Evolutionary conservation across 495 filamentous ascomycete species (phyloP), one percentile per base, ranked within the genome.

Genomic region (Talaromyces nanjingensis): DNA sequence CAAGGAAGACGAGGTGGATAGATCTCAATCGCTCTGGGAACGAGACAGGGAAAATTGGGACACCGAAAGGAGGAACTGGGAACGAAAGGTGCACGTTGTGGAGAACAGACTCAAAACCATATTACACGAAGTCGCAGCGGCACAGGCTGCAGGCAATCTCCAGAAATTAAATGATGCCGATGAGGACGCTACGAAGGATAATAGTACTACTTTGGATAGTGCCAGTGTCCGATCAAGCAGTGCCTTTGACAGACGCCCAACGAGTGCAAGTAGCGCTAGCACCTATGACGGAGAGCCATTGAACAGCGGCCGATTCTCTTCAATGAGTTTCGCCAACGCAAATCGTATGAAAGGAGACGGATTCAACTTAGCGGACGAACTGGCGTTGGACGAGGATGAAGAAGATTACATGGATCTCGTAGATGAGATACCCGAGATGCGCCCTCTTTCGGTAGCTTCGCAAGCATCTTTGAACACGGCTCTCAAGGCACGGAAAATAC

Each of bases 51-150:
- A 96, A 58, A 79, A 79, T 14, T 96, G 91, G 89, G 88, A 91
- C 18, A 86, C 86, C 58, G 90, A 93, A 67, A 90, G 86, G 68
- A 86, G 93, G 37, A 87, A 82, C 62, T 77, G 91, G 49, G 94
- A 99, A 75, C 84, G 90, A 61, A 89, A 89, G 65, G 74, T 96
- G 24, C 92, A 97, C 72, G 85, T 96, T 6, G 87, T 91, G 27
- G 94, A 99, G 73, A 91, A 84, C 59, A 85, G 93, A 60, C 76
- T 99, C 61, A 92, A 92, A 70, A 81, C 83, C 18, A 86, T 99
- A 33, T 72, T 97, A 53, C 89, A 90, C 31, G 96, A 97, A 70
- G 81, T 99, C 34, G 86, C 89, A 33, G 86, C 89, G 22, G 86
- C 86, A 57, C 89, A 93, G 69, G 84, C 84, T 53, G 82, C 82